These are phyloP conservation scores for Guadua angustifolia DNA, from an alignment of 176 grass and related monocot genomes.

Conservation along the genomic window DNA sequence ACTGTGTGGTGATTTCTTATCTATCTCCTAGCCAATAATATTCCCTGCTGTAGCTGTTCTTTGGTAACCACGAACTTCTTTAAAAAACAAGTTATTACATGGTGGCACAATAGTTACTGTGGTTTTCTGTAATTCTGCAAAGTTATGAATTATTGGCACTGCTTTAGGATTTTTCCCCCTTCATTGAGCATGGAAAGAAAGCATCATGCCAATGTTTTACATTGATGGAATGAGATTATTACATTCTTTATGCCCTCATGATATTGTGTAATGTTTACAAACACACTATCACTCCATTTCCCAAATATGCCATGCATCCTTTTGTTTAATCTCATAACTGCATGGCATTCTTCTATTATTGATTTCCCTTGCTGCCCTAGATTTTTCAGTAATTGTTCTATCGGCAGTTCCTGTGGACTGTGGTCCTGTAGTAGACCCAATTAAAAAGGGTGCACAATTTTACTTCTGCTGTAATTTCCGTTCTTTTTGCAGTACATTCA, in stretches of 20 bases:
- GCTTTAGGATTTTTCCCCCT: neutral
- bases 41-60: neutral
- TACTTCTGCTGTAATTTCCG: conserved; percentile 31
- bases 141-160: conserved; percentile 1
- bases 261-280: neutral
- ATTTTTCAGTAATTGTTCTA: conserved; percentile 22
- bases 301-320: neutral
- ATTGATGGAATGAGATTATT: neutral
- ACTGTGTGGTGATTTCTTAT: conserved; percentile 11
- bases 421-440: neutral
- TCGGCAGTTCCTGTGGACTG: neutral
- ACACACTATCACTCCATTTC: neutral
- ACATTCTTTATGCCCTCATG: neutral
- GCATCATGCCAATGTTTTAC: neutral
- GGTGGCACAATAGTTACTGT: neutral
- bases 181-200: neutral
- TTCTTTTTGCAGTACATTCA: conserved; percentile 70
- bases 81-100: neutral
- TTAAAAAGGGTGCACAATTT: neutral
- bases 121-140: neutral
- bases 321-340: neutral
- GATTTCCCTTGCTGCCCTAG: neutral
- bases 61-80: neutral
- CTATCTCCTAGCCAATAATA: neutral
- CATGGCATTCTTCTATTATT: conserved; percentile 2